These are phyloP conservation scores for Xylariaceae sp. DNA, from an alignment of 2,329 filamentous ascomycete genomes.

Conservation along the genomic window DNA sequence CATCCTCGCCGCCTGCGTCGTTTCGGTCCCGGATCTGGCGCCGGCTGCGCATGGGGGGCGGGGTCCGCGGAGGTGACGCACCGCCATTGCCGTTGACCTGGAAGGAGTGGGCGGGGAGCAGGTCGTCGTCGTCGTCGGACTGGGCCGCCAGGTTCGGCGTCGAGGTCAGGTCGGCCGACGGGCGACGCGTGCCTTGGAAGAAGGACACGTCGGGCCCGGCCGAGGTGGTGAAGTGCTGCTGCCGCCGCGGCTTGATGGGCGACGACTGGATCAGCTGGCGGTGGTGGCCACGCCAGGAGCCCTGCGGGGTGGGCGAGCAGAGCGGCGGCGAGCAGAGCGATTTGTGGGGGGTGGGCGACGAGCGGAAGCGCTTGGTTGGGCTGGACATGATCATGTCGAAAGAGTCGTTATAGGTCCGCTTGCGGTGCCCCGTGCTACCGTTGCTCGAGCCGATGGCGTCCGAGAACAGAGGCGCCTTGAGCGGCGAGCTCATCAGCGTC, in stretches of 20 bases:
- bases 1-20: conserved; percentile 18
- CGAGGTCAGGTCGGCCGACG: conserved; percentile 55
- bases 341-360: conserved; percentile 54
- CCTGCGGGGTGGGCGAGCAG: no score
- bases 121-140: conserved; percentile 76
- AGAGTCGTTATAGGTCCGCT: conserved; percentile 53
- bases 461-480: conserved; percentile 75
- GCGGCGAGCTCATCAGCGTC: conserved; percentile 73
- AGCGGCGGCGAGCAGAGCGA: conserved; percentile 40
- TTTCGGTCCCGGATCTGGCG: conserved; percentile 42
- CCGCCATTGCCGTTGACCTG: conserved; percentile 50
- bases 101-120: conserved; percentile 71
- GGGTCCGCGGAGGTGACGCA: conserved; percentile 84
- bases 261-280: conserved; percentile 72
- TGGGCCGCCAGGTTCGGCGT: conserved; percentile 54
- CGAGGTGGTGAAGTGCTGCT: conserved; percentile 65
- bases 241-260: conserved; percentile 69
- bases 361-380: conserved; percentile 63
- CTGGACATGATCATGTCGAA: conserved; percentile 50
- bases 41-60: conserved; percentile 59
- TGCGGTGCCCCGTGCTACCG: conserved; percentile 57
- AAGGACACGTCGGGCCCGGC: conserved; percentile 70
- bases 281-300: conserved; percentile 71
- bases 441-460: conserved; percentile 69
- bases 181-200: conserved; percentile 62